Evolutionary conservation across 495 filamentous ascomycete species (phyloP), one percentile per base, ranked within the genome.

Genomic region (Cairneyella variabilis): DNA sequence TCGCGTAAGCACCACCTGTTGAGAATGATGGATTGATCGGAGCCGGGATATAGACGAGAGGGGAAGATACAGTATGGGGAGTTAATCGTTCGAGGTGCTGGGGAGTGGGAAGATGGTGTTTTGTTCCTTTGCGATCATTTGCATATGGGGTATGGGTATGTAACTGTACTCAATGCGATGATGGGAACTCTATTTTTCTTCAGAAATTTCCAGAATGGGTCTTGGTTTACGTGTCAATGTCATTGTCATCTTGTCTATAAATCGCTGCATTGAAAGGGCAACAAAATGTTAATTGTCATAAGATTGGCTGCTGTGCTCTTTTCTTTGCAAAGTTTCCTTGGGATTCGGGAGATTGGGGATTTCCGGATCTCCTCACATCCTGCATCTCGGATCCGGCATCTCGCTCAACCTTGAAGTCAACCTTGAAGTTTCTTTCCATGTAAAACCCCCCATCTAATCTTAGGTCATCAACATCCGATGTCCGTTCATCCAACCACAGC

Each of bases 241-340:
- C 46, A 49, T 49, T 44, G 27, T 49, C 28, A 49, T 36, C 32
- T n/a, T 53, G 51, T 54, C 30, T 46, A 54, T 54, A 54, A 54
- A 46, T 47, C 51, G 41, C 12, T n/a, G n/a, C 6, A 26, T 26
- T 32, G 28, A 21, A 3, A 40, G 23, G n/a, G 18, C 11, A 40
- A 51, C 18, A 42, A 45, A 37, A 45, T 53, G 40, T 45, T 54
- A 54, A 54, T 54, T 17, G 21, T n/a, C 39, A 52, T 52, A 6
- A 52, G 39, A 42, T 30, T 52, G 28, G 2, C n/a, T 36, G 27
- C 28, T 48, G 11, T 16, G 16, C 20, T 12, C n/a, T 36, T 37
- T 30, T n/a, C n/a, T n/a, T n/a, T n/a, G n/a, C n/a, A n/a, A n/a
- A n/a, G n/a, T n/a, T n/a, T n/a, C n/a, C n/a, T n/a, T n/a, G n/a